Conservation (phyloP, 2,329 filamentous ascomycete species). For the Aschersonia sp. region DNA sequence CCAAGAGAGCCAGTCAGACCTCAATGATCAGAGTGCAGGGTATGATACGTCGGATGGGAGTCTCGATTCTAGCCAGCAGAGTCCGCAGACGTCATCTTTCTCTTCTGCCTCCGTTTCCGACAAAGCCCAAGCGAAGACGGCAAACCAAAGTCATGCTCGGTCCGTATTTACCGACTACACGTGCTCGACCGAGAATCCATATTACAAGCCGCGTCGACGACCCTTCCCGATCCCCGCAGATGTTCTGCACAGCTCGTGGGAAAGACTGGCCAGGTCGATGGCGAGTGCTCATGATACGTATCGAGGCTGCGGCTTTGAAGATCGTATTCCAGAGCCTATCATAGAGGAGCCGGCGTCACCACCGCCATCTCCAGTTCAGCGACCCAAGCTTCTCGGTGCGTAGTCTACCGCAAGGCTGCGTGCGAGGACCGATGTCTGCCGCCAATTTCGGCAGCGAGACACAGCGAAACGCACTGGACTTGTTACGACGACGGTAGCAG, state of each 20-base stretch:
- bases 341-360: constrained; percentile 19
- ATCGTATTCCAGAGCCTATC: constrained; percentile 15
- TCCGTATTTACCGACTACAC: constrained; percentile 11
- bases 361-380: constrained; percentile 8
- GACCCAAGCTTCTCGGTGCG: constrained; percentile 16
- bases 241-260: not conserved
- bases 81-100: not conserved
- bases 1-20: not conserved
- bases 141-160: not conserved
- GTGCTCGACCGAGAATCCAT: constrained; percentile 16
- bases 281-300: not conserved
- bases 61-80: not conserved
- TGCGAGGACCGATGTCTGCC: not conserved
- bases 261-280: not conserved
- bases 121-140: not conserved
- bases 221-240: not conserved
- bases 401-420: not conserved
- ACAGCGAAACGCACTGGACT: not conserved
- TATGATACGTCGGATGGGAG: not conserved
- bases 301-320: constrained; percentile 1
- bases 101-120: not conserved
- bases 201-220: constrained; percentile 15
- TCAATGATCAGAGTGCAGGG: not conserved
- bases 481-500: too few species aligned
- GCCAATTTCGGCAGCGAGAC: not conserved